Evolutionary conservation across 768 basidiomycete species (phyloP).

Genomic region (Boletus bicolor): DNA sequence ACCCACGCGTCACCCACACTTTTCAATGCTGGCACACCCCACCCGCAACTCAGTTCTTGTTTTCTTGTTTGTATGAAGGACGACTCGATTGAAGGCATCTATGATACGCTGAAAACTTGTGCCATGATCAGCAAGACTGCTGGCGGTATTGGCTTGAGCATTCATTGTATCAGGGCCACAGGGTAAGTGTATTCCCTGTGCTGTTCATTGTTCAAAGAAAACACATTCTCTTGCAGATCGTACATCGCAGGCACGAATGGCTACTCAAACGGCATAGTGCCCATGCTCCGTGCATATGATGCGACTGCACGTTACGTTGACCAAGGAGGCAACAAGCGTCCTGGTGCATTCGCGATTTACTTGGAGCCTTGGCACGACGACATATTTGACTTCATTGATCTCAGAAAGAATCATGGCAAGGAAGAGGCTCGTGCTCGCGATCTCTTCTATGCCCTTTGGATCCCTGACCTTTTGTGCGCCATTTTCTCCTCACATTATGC

Average conservation of each 20-base stretch:
- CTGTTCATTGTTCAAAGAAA: neutral
- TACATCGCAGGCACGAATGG: conserved; percentile 99
- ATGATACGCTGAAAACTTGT: conserved; percentile 96
- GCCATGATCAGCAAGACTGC: conserved; percentile 99
- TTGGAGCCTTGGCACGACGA: conserved; percentile 99
- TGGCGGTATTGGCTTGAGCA: conserved; percentile 94
- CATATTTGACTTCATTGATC: conserved; percentile 94
- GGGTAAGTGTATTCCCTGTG: conserved; percentile 50
- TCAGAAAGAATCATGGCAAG: conserved; percentile 98
- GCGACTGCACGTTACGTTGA: conserved; percentile 98
- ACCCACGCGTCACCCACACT: conserved; percentile 97
- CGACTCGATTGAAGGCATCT: conserved; percentile 98
- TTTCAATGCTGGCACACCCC: conserved; percentile 96
- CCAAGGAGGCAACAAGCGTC: conserved; percentile 98
- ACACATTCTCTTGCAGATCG: conserved; percentile 49
- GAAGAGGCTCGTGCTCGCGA: conserved; percentile 96
- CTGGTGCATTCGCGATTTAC: conserved; percentile 97
- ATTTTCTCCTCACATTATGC: neutral
- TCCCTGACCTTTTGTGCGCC: conserved; percentile 89
- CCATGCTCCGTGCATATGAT: conserved; percentile 97
- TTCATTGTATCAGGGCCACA: conserved; percentile 95
- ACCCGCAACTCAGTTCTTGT: conserved; percentile 93
- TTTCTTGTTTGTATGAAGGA: conserved; percentile 99
- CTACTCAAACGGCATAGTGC: conserved; percentile 97
- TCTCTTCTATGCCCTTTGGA: conserved; percentile 98